Base-by-base conservation (phyloP, 176 grass and related monocot genomes). In the Cenchrus fungigraminus region DNA sequence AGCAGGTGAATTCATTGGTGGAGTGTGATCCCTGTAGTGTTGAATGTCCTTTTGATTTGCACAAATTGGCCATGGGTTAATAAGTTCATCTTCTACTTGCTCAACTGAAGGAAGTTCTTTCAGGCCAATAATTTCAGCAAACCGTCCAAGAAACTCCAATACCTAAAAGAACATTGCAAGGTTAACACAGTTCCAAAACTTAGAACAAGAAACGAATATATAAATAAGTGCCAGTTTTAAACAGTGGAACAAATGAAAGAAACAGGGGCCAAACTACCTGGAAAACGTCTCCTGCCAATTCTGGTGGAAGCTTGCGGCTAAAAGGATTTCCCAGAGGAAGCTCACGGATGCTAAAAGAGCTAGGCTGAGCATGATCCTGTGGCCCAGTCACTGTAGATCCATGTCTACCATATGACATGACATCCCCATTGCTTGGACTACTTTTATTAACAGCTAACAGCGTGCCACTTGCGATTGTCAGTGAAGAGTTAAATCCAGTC, bases 11-110 rank as follows among this genome's bases (percentile, higher is more conserved):
- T 75, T 86, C 50, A 82, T 74, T 22, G 72, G 69, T 70, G 84
- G 82, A 81, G 69, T 81, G 44, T 87, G 81, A 68, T 98, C 84
- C 56, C 45, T 91, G 65, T 31, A 22, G 57, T 86, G 65, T 9
- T 90, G 83, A 82, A 70, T 84, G 31, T 88, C 80, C 51, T 81
- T 90, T 40, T 89, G 78, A 80, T 90, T 86, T 82, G 79, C 63
- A 74, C 77, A 82, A 71, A 89, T 53, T 82, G 93, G 97, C 97
- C 97, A 99, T 43, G 93, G 93, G 68, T 99, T 90, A 85, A 96
- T 87, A 73, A 99, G 97, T 87, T 99, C 97, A 87, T 95, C 88
- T 89, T 96, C 93, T 62, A 99, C 75, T 79, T 96, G 90, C 76
- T 99, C 97, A 86, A 92, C 83, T 57, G 90, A 91, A 80, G 97